Conservation (phyloP, 2,329 filamentous ascomycete species). For the Botryotinia convoluta region DNA sequence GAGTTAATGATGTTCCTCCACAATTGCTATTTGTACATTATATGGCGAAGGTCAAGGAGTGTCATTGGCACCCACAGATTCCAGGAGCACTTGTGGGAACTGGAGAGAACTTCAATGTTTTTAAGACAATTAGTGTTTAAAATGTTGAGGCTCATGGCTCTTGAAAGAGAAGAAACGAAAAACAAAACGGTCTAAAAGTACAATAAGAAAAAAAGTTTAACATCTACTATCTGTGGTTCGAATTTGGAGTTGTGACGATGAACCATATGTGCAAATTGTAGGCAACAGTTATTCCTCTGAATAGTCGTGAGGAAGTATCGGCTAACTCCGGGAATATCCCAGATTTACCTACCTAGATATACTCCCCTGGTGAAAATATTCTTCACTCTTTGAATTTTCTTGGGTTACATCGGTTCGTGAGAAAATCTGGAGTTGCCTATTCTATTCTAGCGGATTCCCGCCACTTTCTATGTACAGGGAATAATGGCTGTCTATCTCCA, state of each 20-base stretch:
- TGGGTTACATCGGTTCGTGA: neutral
- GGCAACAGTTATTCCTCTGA: neutral
- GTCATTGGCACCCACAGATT: constrained; percentile 97
- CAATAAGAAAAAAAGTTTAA: constrained; percentile 13
- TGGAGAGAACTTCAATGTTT: constrained; percentile 81
- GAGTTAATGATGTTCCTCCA: constrained; percentile 85
- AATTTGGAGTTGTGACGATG: neutral
- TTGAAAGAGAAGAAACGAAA: neutral
- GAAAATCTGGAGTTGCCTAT: neutral
- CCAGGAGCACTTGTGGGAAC: constrained; percentile 86
- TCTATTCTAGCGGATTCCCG: neutral
- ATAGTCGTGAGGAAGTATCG: neutral
- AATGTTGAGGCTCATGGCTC: neutral
- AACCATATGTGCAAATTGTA: neutral
- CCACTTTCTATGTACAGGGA: neutral
- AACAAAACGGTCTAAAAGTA: neutral
- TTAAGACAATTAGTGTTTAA: constrained; percentile 79
- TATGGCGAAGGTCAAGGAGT: constrained; percentile 89
- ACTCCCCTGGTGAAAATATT: neutral
- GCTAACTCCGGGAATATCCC: neutral
- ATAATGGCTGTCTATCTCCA: neutral
- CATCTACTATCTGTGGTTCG: neutral
- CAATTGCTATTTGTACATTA: constrained; percentile 97
- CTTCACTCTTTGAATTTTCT: neutral
- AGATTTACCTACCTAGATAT: neutral